Conservation (phyloP, 1,284 basidiomycete species). For the Apiotrichum mycotoxinovorans region DNA sequence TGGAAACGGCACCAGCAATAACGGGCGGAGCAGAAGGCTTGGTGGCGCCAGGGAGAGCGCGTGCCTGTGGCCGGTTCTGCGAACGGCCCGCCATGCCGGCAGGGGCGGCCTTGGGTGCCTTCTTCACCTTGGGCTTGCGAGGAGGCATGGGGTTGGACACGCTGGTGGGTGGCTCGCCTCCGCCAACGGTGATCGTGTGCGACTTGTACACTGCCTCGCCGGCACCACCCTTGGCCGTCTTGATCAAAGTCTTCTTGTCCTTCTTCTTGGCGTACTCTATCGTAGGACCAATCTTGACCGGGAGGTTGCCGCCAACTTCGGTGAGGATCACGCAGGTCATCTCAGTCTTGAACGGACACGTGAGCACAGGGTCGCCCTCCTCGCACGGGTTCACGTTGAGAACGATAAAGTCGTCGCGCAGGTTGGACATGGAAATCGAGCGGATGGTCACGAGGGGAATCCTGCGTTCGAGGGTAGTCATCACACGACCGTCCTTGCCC, state of each 20-base stretch:
- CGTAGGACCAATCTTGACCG: slow-evolving; percentile 71
- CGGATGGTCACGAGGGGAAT: slow-evolving; percentile 84
- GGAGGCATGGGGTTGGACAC: slow-evolving; percentile 77
- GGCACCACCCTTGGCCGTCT: slow-evolving; percentile 80
- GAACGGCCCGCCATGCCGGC: slow-evolving; percentile 35
- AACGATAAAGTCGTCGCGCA: slow-evolving; percentile 92
- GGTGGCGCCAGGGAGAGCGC: slow-evolving; percentile 44
- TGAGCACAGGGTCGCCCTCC: slow-evolving; percentile 93
- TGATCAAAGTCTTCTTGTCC: slow-evolving; percentile 86
- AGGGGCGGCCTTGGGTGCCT: slow-evolving; percentile 42
- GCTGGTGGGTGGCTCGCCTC: slow-evolving; percentile 81
- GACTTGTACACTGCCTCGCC: slow-evolving; percentile 91
- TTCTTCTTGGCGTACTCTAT: slow-evolving; percentile 94
- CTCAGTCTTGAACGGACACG: slow-evolving; percentile 95
- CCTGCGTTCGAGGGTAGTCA: slow-evolving; percentile 75
- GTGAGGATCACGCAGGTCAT: slow-evolving; percentile 77
- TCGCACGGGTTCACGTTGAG: slow-evolving; percentile 71
- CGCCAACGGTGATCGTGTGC: slow-evolving; percentile 79
- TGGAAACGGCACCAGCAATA: slow-evolving; percentile 20
- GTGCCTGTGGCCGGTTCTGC: slow-evolving; percentile 42
- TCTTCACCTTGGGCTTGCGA: slow-evolving; percentile 62
- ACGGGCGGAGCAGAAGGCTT: slow-evolving; percentile 47
- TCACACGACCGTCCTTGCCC: slow-evolving; percentile 63
- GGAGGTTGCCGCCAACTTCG: slow-evolving; percentile 72
- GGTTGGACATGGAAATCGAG: slow-evolving; percentile 75